Conservation (phyloP, 1,284 basidiomycete genomes). For the Ganoderma boninense region DNA sequence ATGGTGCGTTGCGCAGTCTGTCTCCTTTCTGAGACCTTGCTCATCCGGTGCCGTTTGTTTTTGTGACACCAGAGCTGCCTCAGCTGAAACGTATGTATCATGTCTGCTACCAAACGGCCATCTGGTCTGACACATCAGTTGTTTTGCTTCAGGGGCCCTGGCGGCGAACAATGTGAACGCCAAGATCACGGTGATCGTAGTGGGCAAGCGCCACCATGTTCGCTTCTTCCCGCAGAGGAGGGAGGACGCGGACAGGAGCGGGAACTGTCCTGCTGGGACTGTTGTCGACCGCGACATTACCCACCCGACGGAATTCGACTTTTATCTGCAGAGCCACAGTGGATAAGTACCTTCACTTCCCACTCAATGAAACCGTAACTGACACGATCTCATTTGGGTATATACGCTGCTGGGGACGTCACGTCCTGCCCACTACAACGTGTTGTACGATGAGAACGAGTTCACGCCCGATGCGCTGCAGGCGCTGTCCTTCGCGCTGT, state of each 20-base stretch:
- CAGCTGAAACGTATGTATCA: slow-evolving; percentile 58
- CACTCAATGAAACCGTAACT: slow-evolving; percentile 9
- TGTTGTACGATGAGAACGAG: slow-evolving; percentile 66
- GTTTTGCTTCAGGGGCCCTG: slow-evolving; percentile 48
- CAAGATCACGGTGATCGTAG: slow-evolving; percentile 77
- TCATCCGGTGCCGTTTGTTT: neutral
- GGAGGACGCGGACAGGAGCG: slow-evolving; percentile 65
- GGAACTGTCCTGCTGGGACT: slow-evolving; percentile 80
- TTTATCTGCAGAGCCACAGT: slow-evolving; percentile 81
- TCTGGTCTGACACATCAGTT: neutral
- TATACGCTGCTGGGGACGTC: slow-evolving; percentile 55
- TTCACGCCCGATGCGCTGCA: slow-evolving; percentile 74
- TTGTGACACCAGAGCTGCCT: slow-evolving; percentile 56
- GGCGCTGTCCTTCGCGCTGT: slow-evolving; percentile 76
- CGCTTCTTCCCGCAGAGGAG: slow-evolving; percentile 74
- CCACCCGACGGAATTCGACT: slow-evolving; percentile 83
- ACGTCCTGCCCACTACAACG: slow-evolving; percentile 71
- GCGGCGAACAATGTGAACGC: slow-evolving; percentile 42
- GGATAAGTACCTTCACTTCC: slow-evolving; percentile 45
- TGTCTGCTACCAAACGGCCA: neutral
- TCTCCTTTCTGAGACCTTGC: slow-evolving; percentile 16
- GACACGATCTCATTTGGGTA: slow-evolving; percentile 26
- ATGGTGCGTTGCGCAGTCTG: slow-evolving; percentile 48
- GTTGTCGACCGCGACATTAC: slow-evolving; percentile 76
- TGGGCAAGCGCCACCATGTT: slow-evolving; percentile 81